Conservation (phyloP, 768 basidiomycete species). For the Dioszegia crocea region DNA sequence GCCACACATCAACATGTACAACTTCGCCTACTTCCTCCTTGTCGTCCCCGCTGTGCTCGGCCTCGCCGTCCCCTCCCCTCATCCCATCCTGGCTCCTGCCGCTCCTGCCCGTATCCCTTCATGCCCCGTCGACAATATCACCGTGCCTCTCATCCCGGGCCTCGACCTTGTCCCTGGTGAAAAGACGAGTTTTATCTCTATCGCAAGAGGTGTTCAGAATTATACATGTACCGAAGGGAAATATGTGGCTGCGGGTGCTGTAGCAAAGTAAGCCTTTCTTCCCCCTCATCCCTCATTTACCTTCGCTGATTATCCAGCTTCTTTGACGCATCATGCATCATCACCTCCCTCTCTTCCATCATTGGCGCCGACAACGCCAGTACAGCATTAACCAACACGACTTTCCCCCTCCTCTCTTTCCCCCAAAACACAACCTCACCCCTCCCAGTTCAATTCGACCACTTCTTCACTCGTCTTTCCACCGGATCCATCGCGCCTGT, state of each 20-base stretch:
- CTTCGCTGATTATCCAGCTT: conserved; percentile 54
- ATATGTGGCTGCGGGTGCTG: conserved; percentile 31
- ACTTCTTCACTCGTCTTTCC: conserved; percentile 25
- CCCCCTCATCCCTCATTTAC: neutral
- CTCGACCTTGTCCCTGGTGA: conserved; percentile 23
- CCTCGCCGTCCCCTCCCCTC: no score
- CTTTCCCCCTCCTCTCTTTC: conserved; percentile 54
- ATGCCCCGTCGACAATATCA: conserved; percentile 9
- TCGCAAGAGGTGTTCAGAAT: conserved; percentile 48
- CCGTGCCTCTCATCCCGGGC: conserved; percentile 15
- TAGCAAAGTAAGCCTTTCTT: conserved; percentile 29
- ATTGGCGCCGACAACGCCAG: conserved; percentile 3
- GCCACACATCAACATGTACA: no score
- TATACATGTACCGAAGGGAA: conserved; percentile 47
- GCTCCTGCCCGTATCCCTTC: no score
- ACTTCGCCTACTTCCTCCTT: no score
- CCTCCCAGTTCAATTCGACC: conserved; percentile 21
- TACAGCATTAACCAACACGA: conserved; percentile 55
- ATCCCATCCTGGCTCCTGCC: no score
- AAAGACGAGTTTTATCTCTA: conserved; percentile 13
- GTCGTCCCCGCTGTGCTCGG: no score
- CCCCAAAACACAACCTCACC: conserved; percentile 7
- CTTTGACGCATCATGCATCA: conserved; percentile 58
- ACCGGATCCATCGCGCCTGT: conserved; percentile 24
- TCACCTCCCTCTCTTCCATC: conserved; percentile 39